Conservation (phyloP, 371 early-diverging fungal genomes). For the Fennellomyces sp. region DNA sequence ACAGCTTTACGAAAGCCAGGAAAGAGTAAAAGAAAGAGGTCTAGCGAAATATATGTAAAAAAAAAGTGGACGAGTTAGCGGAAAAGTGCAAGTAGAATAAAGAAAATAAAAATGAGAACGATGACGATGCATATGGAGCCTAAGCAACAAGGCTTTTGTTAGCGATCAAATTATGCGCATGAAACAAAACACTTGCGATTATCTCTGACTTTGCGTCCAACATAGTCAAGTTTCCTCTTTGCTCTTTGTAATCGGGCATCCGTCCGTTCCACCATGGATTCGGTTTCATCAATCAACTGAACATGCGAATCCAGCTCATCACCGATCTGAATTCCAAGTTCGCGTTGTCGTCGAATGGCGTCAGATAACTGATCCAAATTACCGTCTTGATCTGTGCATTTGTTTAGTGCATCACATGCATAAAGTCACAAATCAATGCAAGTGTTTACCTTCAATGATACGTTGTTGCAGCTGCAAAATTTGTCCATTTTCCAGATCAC, state of each 20-base stretch:
- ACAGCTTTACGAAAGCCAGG: constrained; percentile 1
- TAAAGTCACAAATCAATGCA: not conserved
- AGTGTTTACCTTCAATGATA: constrained; percentile 68
- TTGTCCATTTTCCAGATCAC: constrained; percentile 60
- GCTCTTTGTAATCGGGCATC: constrained; percentile 60
- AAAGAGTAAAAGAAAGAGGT: not conserved
- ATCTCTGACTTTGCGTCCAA: constrained; percentile 47
- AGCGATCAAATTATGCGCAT: not conserved
- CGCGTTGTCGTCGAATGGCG: constrained; percentile 74
- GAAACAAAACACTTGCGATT: constrained; percentile 36
- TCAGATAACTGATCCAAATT: constrained; percentile 72
- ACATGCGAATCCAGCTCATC: constrained; percentile 80
- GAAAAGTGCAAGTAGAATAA: constrained; percentile 43
- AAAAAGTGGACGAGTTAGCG: constrained; percentile 7
- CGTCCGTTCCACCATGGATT: constrained; percentile 66
- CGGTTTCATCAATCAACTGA: constrained; percentile 77
- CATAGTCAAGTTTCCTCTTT: constrained; percentile 46
- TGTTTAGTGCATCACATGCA: constrained; percentile 1
- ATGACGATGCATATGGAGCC: constrained; percentile 55
- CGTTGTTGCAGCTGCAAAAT: constrained; percentile 75
- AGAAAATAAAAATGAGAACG: constrained; percentile 44
- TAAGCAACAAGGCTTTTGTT: not conserved
- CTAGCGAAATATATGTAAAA: not conserved
- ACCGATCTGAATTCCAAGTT: constrained; percentile 74
- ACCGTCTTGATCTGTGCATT: constrained; percentile 70